phyloP scores from a whole-genome alignment of 1,284 basidiomycete species.

The Cystobasidium slooffiae region DNA sequence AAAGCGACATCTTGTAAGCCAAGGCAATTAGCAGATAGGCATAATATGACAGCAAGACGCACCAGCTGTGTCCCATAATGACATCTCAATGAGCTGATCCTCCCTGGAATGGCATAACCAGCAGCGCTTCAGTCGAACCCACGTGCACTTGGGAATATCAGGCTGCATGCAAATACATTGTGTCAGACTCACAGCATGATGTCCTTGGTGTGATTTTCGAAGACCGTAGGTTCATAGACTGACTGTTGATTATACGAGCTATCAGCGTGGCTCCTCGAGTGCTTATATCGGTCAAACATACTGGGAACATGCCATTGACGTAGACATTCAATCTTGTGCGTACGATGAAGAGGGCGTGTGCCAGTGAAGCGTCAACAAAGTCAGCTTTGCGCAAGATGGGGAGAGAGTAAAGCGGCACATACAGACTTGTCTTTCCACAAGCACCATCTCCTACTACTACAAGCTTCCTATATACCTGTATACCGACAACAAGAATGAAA shows the following conservation, averaged over 20 bases:
- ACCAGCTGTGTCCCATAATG: conserved; percentile 97
- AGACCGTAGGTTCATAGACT: conserved; percentile 56
- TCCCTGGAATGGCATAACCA: conserved; percentile 67
- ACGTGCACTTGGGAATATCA: too few species aligned
- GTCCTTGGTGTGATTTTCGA: conserved; percentile 54
- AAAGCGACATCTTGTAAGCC: conserved; percentile 9
- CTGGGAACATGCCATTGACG: conserved; percentile 57
- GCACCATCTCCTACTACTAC: conserved; percentile 92
- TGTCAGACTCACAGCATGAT: conserved; percentile 34
- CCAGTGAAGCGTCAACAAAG: conserved; percentile 57
- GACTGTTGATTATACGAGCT: conserved; percentile 15
- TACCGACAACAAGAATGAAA: not conserved
- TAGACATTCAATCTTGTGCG: conserved; percentile 58
- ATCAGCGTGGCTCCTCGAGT: not conserved
- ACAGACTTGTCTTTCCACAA: conserved; percentile 66
- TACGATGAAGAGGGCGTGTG: conserved; percentile 61
- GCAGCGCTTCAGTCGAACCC: too few species aligned
- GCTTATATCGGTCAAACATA: conserved; percentile 36
- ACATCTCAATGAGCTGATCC: conserved; percentile 81
- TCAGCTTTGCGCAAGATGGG: conserved; percentile 53
- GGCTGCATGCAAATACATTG: too few species aligned
- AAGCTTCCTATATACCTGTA: conserved; percentile 64
- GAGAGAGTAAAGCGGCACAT: conserved; percentile 22
- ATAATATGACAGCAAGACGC: conserved; percentile 53
- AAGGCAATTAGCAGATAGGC: conserved; percentile 31